phyloP scores from a whole-genome alignment of 1,139 yeast species.

The Hemisphaericaspora xylanilytica region DNA sequence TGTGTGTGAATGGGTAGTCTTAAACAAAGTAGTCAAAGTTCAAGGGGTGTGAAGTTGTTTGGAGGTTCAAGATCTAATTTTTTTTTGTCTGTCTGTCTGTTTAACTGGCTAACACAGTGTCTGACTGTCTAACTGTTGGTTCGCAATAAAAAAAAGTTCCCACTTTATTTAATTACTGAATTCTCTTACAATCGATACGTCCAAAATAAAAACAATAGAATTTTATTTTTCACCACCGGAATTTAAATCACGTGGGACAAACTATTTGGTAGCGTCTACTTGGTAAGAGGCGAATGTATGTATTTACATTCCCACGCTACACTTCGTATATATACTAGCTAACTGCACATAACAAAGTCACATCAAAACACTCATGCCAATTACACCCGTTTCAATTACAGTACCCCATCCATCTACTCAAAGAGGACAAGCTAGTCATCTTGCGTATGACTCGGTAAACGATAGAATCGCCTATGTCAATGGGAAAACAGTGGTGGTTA shows the following conservation, averaged over 20 bases:
- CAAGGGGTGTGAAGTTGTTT: too few relatives aligned
- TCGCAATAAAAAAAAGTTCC: neutral
- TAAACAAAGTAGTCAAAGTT: too few relatives aligned
- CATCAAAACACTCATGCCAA: slow-evolving; percentile 25
- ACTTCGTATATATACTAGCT: neutral
- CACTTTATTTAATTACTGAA: neutral
- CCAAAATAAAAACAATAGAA: neutral
- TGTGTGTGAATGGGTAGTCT: too few relatives aligned
- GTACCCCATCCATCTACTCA: slow-evolving; percentile 81
- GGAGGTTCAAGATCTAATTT: too few relatives aligned
- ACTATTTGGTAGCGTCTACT: too few relatives aligned
- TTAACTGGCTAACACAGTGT: neutral
- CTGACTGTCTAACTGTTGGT: neutral
- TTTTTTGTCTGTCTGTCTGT: neutral
- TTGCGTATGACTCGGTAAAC: slow-evolving; percentile 68
- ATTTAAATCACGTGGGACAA: slow-evolving; percentile 3
- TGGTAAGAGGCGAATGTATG: too few relatives aligned
- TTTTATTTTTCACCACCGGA: too few relatives aligned
- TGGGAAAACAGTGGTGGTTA: slow-evolving; percentile 76
- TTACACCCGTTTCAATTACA: slow-evolving; percentile 31
- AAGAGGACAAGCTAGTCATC: slow-evolving; percentile 66
- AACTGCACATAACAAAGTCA: neutral
- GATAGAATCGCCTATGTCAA: slow-evolving; percentile 76
- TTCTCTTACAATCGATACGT: slow-evolving; percentile 1
- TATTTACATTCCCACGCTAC: too few relatives aligned